These are phyloP conservation scores for Chenopodium berlandieri DNA, from an alignment of 148 eudicot species.

Conservation along the genomic window DNA sequence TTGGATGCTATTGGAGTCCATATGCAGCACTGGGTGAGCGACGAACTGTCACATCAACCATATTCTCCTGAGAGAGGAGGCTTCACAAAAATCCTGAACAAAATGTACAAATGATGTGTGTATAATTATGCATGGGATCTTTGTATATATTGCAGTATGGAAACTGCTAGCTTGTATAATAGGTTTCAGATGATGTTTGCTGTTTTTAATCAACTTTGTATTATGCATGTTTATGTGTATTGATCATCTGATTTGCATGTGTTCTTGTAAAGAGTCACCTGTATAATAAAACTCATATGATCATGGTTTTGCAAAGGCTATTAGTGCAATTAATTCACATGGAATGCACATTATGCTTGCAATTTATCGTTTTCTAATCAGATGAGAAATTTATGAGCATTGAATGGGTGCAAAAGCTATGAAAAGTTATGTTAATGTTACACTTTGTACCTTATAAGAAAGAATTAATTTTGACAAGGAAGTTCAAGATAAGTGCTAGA, in stretches of 20 bases:
- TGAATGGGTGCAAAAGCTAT: too few species aligned
- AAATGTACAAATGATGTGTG: slow-evolving; percentile 20
- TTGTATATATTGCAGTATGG: neutral
- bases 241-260: neutral
- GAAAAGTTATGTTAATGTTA: too few species aligned
- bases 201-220: neutral
- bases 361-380: too few species aligned
- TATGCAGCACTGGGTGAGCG: slow-evolving; percentile 30
- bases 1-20: slow-evolving; percentile 44
- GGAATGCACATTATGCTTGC: too few species aligned
- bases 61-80: slow-evolving; percentile 23
- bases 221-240: neutral
- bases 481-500: too few species aligned
- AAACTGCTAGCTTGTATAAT: neutral
- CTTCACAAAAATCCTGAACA: slow-evolving; percentile 23
- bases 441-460: too few species aligned
- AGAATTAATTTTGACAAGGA: too few species aligned
- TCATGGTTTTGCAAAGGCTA: too few species aligned
- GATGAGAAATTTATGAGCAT: too few species aligned
- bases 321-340: too few species aligned
- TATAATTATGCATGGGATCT: neutral
- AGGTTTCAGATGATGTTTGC: neutral
- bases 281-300: too few species aligned
- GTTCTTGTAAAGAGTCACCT: too few species aligned
- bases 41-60: slow-evolving; percentile 17